Evolutionary conservation across 2,329 filamentous ascomycete genomes (phyloP), one percentile per base, ranked within the genome.

Genomic region (Westerdykella aurantiaca): DNA sequence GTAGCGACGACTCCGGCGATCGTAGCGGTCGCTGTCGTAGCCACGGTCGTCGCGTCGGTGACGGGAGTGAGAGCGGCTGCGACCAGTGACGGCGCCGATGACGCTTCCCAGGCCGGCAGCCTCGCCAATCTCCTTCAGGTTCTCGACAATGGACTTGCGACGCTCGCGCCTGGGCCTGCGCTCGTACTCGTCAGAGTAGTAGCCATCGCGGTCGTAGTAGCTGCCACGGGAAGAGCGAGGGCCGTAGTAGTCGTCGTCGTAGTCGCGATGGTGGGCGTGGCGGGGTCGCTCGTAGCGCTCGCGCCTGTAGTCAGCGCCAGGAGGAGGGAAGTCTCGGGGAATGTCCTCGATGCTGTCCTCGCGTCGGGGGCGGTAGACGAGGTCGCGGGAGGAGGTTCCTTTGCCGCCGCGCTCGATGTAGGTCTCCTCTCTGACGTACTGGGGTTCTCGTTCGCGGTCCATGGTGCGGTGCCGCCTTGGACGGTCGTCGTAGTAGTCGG

Each of bases 311-410:
- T 72, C 69, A 61, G 58, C 64, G 61, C 58, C 81, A 4, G 18
- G 84, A 6, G 88, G 86, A 25, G 87, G 87, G 58, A 94, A 95
- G 55, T 94, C 86, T 53, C 88, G 82, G 51, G 81, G 81, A 47
- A 94, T 81, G 69, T 94, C 87, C 69, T 95, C 90, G 61, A 94
- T 82, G 66, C 84, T 89, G 58, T 88, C 84, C 63, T 90, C 83
- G 51, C 85, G 82, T n/a, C 51, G 52, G 39, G 72, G 68, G 45
- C 73, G 72, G 60, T 71, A 74, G 59, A 74, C 72, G 42, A 76
- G 68, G 50, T 75, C 73, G 42, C 70, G 68, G 29, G 69, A 68
- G 12, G 66, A 61, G 48, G 62, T 66, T 42, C 68, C 70, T 25
- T 56, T 60, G 25, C 25, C 18, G 49, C 68, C 68, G 42, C 69